Evolutionary conservation across 768 basidiomycete genomes (phyloP), one percentile per base, ranked within the genome.

Genomic region (Tubosaeta brunneosetosa): DNA sequence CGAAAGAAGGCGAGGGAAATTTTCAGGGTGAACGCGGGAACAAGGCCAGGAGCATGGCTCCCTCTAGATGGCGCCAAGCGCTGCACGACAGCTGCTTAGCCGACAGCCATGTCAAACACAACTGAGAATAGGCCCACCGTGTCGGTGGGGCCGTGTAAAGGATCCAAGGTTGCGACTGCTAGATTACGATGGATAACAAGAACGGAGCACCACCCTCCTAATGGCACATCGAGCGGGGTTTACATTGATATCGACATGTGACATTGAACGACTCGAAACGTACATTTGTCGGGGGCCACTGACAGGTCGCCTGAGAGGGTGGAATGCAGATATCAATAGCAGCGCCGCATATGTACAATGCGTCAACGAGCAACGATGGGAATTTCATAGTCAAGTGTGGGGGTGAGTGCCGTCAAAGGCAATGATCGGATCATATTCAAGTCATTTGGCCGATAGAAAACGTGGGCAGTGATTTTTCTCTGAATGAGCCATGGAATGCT

Each of bases 331-430:
- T 8, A 17, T 29, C 25, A 17, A 27, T 19, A 19, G 47, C 17
- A 50, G 42, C 32, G 42, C 17, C 22, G 34, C 38, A 40, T 19
- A 11, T 32, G 34, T 38, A 33, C 29, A 46, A 11, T 32, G 11
- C 17, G 43, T 45, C 56, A 40, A 42, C 6, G 11, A 47, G 22
- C 6, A 29, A 29, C 4, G 14, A 29, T 58, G 56, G 51, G 41
- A 55, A 58, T 38, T 49, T 40, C 19, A 34, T 25, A 6, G 33
- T 40, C 44, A 43, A 43, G 22, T 25, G 47, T 50, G 57, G 51
- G 44, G 22, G 22, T 22, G 22, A 22, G 22, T 37, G 49, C 36
- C 37, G 13, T 55, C 31, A 43, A 26, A 40, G 12, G n/a, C 25
- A 49, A 14, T 34, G 33, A 36, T 29, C 42, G 42, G 42, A 44